Conservation (phyloP, 2,329 filamentous ascomycete genomes). For the Bipolaris zeicola region DNA sequence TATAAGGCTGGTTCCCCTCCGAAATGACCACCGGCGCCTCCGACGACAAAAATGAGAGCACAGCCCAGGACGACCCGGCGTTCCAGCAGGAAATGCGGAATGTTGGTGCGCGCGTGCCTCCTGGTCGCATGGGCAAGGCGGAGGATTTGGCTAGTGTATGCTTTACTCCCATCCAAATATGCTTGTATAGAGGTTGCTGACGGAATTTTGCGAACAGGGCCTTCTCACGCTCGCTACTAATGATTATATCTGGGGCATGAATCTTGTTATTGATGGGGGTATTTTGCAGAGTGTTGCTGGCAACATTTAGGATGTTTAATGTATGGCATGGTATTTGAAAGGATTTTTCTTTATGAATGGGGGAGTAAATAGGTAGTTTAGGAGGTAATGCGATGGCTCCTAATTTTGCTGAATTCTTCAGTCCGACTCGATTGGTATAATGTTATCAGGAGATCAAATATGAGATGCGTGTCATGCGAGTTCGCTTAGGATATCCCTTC, state of each 20-base stretch:
- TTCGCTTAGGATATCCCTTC: too few species aligned
- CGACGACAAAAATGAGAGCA: neutral
- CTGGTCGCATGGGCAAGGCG: neutral
- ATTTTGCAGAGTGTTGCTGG: neutral
- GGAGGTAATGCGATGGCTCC: too few species aligned
- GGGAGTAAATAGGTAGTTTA: too few species aligned
- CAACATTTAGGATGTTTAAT: neutral
- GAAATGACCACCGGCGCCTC: neutral
- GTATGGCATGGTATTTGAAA: too few species aligned
- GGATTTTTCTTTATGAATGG: too few species aligned
- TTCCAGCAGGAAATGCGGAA: neutral
- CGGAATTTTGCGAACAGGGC: neutral
- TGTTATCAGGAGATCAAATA: too few species aligned
- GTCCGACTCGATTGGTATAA: too few species aligned
- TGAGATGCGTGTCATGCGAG: too few species aligned
- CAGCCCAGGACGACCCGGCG: neutral
- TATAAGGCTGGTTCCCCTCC: neutral
- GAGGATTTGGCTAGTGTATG: neutral
- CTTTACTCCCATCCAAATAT: too few species aligned
- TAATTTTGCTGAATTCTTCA: too few species aligned
- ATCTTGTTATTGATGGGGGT: neutral
- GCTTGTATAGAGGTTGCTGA: neutral
- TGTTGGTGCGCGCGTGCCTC: neutral
- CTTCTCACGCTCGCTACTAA: neutral
- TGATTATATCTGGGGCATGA: constrained; percentile 1